Evolutionary conservation across 1,284 basidiomycete species (phyloP).

Genomic region (Pseudozyma thailandica): DNA sequence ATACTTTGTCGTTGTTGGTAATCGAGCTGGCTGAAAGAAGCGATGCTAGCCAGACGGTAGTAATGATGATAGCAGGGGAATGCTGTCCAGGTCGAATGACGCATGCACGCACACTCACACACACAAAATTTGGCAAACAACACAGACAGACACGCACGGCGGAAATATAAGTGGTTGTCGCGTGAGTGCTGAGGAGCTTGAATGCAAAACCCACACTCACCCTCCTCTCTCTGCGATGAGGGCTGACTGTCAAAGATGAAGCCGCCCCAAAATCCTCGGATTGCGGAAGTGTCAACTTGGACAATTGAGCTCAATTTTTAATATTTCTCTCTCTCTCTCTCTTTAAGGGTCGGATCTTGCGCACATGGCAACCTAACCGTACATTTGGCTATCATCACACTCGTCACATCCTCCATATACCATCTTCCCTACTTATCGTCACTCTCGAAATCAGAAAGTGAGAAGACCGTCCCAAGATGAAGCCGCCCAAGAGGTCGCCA

Average conservation of each 20-base stretch:
- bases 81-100: too few species aligned
- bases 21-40: too few species aligned
- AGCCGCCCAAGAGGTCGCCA: conserved; percentile 45
- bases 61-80: too few species aligned
- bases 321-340: background rate
- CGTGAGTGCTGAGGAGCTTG: conserved; percentile 17
- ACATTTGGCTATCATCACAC: conserved; percentile 6
- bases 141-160: background rate
- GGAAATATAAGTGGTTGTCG: conserved; percentile 5
- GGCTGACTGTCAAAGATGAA: too few species aligned
- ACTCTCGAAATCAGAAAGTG: background rate
- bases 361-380: background rate
- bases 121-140: too few species aligned
- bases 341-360: conserved; percentile 7
- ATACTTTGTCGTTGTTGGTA: too few species aligned
- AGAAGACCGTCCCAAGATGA: conserved; percentile 19
- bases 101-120: too few species aligned
- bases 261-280: conserved; percentile 6
- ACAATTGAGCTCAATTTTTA: background rate
- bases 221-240: background rate
- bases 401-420: conserved; percentile 1
- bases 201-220: background rate
- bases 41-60: too few species aligned
- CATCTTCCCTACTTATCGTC: background rate
- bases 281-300: conserved; percentile 30